Evolutionary conservation across 2,329 filamentous ascomycete species (phyloP), one percentile per base, ranked within the genome.

Genomic region (Fusarium brachygibbosum): DNA sequence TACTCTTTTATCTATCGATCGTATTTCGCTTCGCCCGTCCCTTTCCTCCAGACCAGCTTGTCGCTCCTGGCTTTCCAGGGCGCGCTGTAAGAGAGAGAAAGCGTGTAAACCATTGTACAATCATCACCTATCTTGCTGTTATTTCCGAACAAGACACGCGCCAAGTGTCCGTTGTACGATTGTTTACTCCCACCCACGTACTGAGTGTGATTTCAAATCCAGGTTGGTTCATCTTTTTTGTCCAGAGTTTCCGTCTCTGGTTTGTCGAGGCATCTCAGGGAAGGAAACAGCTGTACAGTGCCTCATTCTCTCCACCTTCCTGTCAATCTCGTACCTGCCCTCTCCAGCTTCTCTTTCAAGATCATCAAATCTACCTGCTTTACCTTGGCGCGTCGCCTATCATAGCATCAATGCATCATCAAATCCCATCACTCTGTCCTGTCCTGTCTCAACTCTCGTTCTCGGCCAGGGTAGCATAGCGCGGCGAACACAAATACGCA

Each of bases 41-140:
- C 58, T 60, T 50, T 72, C 45, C 64, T 72, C 72, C 60, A 53
- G 51, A 61, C 54, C 71, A 73, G 73, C 66, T 46, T 74, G 73
- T 67, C 71, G 71, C 68, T 73, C 67, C 70, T 75, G 73, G 73
- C 58, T 62, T 41, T 51, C 73, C 71, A 74, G 73, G 73, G 60
- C 69, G 73, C 69, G 73, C 71, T 75, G 73, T 65, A 51, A 51
- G 72, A 57, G 71, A 74, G 72, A 71, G 70, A 64, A 64, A 54
- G 62, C 40, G 56, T 50, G 59, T 61, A 59, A 40, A 72, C 58
- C 44, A 62, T 45, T 68, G 68, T 57, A 68, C 45, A 12, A 63
- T 45, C 35, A 44, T 16, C 34, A 28, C 17, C 7, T 16, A 40
- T 40, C 34, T 28, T 28, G 35, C 16, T 40, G 17, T 51, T 28